Base-by-base conservation (phyloP, 1,139 yeast genomes). In the Yamadazyma triangularis region DNA sequence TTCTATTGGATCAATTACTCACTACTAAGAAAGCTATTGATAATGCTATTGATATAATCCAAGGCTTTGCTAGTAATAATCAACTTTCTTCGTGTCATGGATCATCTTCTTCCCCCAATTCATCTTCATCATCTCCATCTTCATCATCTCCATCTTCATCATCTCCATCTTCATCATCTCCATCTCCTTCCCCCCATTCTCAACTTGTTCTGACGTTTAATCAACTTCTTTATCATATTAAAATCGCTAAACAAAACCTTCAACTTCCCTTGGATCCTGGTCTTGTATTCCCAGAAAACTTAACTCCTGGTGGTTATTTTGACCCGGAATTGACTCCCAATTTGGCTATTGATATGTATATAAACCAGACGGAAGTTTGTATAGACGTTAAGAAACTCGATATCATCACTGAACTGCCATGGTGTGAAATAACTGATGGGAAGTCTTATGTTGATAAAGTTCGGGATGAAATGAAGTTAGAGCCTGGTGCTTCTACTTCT, bases 361-460 rank as follows among this genome's bases (percentile, higher is more conserved):
- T 68, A 27, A 61, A 59, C 37, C 73, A 66, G 47, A 71, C 72
- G 1, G 73, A 67, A 40, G 49, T 68, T 4, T 67, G 73, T 36
- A 44, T 68, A 2, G 74, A 68, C 39, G 42, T 68, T 36, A 67
- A 67, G 47, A 53, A 56, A 38, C 47, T 68, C 13, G 64, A 60
- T 31, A 42, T 41, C 24, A 58, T 68, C 13, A 54, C 55, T 2
- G 73, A 67, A 32, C 51, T 52, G 32, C 73, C 73, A 1, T 68
- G 74, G 74, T 44, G 62, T 24, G 57, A 59, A 10, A 51, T 67
- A n/a, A 62, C 58, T 10, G 34, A 56, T 4, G 73, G 72, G 0
- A 47, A 47, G 25, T 63, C 70, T 7, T 64, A 65, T 36, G 59
- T 67, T 10, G 74, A 68, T 41, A 55, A 52, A 21, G 43, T 68